Percentiles rank a stretch among this genome's conserved stretches.
Conservation (phyloP, 225 moss, liverwort and hornwort genomes). For the Antitrichia curtipendula region DNA sequence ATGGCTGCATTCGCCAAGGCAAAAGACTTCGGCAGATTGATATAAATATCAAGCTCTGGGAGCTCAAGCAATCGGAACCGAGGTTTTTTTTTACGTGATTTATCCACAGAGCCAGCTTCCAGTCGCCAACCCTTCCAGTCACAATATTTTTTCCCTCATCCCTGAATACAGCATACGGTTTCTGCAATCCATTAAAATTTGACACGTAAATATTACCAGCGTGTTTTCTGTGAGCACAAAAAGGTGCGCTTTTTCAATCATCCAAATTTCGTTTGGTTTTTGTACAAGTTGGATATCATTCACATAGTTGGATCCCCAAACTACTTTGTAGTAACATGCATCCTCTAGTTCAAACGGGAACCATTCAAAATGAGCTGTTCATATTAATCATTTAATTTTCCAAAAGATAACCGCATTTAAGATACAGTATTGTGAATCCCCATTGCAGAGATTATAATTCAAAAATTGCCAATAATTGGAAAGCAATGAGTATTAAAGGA, state of each 20-base stretch:
- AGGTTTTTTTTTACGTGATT: slow-evolving; percentile 78
- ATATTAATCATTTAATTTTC: background rate
- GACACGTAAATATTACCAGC: background rate
- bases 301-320: background rate
- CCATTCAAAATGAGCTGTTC: background rate
- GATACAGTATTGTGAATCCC: background rate
- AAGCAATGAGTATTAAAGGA: background rate
- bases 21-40: slow-evolving; percentile 86
- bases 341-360: background rate
- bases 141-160: slow-evolving; percentile 53
- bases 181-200: slow-evolving; percentile 23
- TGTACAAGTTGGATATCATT: background rate
- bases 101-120: slow-evolving; percentile 90
- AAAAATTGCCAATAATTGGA: background rate
- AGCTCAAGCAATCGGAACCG: slow-evolving; percentile 74
- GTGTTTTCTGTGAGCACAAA: background rate
- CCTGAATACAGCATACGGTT: slow-evolving; percentile 56
- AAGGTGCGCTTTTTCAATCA: background rate
- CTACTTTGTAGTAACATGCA: background rate
- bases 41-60: slow-evolving; percentile 50
- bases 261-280: background rate
- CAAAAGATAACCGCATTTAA: background rate
- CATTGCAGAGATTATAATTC: background rate
- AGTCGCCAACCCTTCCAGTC: slow-evolving; percentile 48
- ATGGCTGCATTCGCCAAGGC: slow-evolving; percentile 79